Evolutionary conservation across 257 asterid genomes (phyloP).

Genomic region (Lycium ferocissimum): DNA sequence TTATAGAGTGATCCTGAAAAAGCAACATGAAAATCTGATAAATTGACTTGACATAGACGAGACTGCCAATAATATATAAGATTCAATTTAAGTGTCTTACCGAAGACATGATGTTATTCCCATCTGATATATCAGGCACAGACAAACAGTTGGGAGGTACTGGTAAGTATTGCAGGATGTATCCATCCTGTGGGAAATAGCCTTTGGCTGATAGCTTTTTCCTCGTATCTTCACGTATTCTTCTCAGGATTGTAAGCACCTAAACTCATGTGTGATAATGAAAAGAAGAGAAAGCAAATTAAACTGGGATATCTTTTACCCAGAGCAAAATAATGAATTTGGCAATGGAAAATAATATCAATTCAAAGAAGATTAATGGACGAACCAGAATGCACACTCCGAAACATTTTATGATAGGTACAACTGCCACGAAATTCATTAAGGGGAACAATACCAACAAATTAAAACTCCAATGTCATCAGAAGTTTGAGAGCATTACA

Average conservation of each 20-base stretch:
- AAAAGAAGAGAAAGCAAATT: constrained; percentile 26
- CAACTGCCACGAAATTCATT: neutral
- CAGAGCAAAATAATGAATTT: neutral
- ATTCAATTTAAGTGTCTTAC: constrained; percentile 50
- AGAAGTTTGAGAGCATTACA: neutral
- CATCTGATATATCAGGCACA: constrained; percentile 96
- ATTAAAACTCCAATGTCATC: neutral
- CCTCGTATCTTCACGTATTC: constrained; percentile 68
- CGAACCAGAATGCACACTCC: neutral
- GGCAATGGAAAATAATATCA: neutral
- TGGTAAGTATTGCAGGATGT: constrained; percentile 73
- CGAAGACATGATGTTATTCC: constrained; percentile 83
- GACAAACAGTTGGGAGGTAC: constrained; percentile 99
- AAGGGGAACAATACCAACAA: constrained; percentile 2
- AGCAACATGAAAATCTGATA: constrained; percentile 33
- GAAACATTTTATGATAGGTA: constrained; percentile 8
- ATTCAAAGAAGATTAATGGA: constrained; percentile 11
- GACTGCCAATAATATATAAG: constrained; percentile 34
- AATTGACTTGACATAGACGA: constrained; percentile 29
- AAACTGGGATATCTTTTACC: neutral
- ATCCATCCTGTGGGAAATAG: constrained; percentile 89
- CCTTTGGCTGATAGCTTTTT: constrained; percentile 72
- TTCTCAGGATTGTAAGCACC: constrained; percentile 69
- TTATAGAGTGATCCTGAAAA: constrained; percentile 83
- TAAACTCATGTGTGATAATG: constrained; percentile 34